A percentile compares a stretch with the other conserved stretches of the same genome.
Conservation (phyloP, 305 asterid species). For the Fraxinus baroniana region DNA sequence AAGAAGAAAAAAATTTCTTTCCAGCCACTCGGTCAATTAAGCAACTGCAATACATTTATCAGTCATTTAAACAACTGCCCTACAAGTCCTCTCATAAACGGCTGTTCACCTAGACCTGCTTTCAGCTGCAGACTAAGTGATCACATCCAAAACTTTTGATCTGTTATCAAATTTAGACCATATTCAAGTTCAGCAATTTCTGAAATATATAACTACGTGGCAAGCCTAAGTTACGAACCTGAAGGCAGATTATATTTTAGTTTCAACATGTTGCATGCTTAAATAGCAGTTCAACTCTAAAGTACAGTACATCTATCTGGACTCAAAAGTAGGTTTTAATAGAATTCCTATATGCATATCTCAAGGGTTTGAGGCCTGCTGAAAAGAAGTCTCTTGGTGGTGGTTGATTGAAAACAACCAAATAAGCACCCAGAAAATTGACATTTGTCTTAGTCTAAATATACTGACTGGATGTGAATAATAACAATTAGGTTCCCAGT, state of each 20-base stretch:
- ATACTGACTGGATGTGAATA: background rate
- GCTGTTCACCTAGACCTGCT: background rate
- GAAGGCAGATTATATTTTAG: background rate
- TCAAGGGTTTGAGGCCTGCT: background rate
- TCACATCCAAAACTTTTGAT: background rate
- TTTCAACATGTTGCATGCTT: background rate
- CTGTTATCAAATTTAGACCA: slow-evolving; percentile 5
- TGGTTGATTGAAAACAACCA: background rate
- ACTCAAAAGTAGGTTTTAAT: background rate
- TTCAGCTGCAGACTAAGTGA: background rate
- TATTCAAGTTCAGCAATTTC: background rate
- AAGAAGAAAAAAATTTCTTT: background rate
- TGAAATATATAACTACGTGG: background rate
- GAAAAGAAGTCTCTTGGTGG: background rate
- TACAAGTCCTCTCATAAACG: background rate
- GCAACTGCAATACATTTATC: background rate
- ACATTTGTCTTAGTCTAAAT: background rate
- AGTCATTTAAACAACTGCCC: background rate
- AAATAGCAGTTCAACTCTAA: background rate
- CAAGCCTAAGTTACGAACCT: background rate
- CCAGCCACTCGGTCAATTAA: background rate
- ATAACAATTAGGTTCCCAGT: background rate
- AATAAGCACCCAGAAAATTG: background rate
- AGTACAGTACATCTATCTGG: background rate
- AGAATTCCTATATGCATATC: background rate